Base-by-base conservation (phyloP, 805 yeast species). In the Sugiyamaella boreocaroliniensis region DNA sequence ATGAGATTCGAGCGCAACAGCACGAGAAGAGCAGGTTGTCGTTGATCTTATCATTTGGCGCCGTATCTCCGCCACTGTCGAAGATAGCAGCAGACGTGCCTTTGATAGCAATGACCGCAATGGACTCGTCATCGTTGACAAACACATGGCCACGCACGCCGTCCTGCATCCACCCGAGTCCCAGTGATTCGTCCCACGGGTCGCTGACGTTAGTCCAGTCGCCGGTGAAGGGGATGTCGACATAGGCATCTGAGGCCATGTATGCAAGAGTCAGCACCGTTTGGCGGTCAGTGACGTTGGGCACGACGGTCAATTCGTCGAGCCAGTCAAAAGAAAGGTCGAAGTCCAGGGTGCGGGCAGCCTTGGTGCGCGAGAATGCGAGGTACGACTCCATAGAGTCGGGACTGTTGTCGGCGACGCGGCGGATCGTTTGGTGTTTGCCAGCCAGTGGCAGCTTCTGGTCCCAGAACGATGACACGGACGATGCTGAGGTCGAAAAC, bases 131-230 rank as follows among this genome's bases (percentile, higher is more conserved):
- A 19, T 72, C 71, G 54, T 79, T 81, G 8, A 81, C 82, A 69
- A 93, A 93, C 0, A 93, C 81, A 65, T 93, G 97, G 2, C 99
- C 99, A 44, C 99, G 75, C 1, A 93, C 69, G 0, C 97, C 97
- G 55, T 79, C 81, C 9, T 75, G 82, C 56, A 81, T 78, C 99
- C 98, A 93, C 2, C 98, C 98, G 66, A 84, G 84, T 15, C 83
- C 80, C 11, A 70, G 61, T n/a, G 78, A 73, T n/a, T 71, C 73
- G 43, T 78, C 67, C 74, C 83, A 87, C 0, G 83, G 82, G 0
- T 66, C 69, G 0, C 81, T 78, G 11, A 87, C 80, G 61, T 92
- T 93, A 51, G 85, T 71, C 98, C 98, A 93, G 64, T 88, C 95
- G 46, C 89, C 90, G 20, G 82, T 78, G 18, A 70, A 70, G 2